Evolutionary conservation across 768 basidiomycete species (phyloP), one percentile per base, ranked within the genome.

Genomic region (Leucogyrophana mollusca): DNA sequence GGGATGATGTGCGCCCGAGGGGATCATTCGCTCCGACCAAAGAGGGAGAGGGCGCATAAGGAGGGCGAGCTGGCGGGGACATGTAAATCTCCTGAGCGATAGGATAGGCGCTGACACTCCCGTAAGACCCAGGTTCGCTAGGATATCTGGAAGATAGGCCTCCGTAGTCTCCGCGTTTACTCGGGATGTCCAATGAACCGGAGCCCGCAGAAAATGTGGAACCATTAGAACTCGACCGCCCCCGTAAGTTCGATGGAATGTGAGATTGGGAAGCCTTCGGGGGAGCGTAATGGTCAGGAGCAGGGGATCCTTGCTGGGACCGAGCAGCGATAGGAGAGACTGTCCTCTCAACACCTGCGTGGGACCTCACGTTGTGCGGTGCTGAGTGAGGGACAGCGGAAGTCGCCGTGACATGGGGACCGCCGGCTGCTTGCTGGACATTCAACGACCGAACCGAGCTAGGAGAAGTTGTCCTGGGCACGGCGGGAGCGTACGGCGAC

Each of bases 41-140:
- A 0, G 91, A 90, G 0, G 91, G 87, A 0, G 90, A 93, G 14
- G 90, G 90, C 1, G 89, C 89, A 63, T 93, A 93, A 11, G 79
- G 76, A 3, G 73, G 68, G 37, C 77, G 77, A 11, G 71, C 66
- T 9, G 73, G 62, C 37, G 60, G 54, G 34, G 67, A 55, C 9
- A 60, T 34, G 8, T 60, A 51, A 34, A 64, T 55, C 5, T 68
- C 63, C 36, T 61, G 67, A 18, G 46, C 57, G 21, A 46, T 47
- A 27, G 50, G 43, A 35, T 56, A 51, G 10, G 47, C 57, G 48
- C 54, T 24, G 13, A 51, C 59, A 24, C 50, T 43, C 14, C 20
- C 36, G 21, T 57, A 52, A 14, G 47, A 43, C 41, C 41, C 53
- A 21, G 59, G 50, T 37, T 58, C 61, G 17, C 49, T 40, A 2